Percentiles rank a stretch among this genome's conserved stretches.
These are phyloP conservation scores for Kappamyces sp. DNA, from an alignment of 192 early-diverging fungal species.

Conservation along the genomic window DNA sequence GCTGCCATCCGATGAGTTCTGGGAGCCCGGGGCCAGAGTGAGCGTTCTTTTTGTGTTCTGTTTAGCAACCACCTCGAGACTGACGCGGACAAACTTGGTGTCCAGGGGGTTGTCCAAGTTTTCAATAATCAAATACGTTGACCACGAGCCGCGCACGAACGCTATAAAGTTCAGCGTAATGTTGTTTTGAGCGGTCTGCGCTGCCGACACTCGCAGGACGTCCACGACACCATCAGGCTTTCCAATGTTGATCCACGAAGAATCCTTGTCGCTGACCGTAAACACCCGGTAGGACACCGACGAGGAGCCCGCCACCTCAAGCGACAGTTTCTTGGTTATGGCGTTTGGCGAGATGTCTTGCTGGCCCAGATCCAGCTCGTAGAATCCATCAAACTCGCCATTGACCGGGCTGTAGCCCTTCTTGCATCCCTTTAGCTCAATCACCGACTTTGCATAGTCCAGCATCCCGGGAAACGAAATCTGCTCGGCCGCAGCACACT, in stretches of 20 bases:
- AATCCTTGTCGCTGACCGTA: conserved; percentile 49
- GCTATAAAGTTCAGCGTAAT: conserved; percentile 61
- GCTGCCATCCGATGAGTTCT: conserved; percentile 2
- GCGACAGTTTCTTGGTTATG: conserved; percentile 54
- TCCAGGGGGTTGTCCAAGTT: conserved; percentile 69
- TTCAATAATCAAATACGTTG: conserved; percentile 66
- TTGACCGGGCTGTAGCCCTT: conserved; percentile 36
- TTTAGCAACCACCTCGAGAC: conserved; percentile 64
- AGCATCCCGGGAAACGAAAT: no score
- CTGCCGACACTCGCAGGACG: conserved; percentile 12
- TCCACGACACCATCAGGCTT: conserved; percentile 69
- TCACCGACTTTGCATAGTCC: conserved; percentile 9
- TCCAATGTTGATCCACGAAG: conserved; percentile 60
- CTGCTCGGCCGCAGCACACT: no score
- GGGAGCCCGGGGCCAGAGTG: background rate
- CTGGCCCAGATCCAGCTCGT: conserved; percentile 73
- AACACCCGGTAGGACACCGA: conserved; percentile 57
- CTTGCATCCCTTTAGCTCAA: conserved; percentile 66
- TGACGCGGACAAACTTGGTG: conserved; percentile 64
- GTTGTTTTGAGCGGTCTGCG: conserved; percentile 30
- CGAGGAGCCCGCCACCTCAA: conserved; percentile 53
- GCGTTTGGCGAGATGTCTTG: conserved; percentile 56
- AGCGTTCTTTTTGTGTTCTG: conserved; percentile 34
- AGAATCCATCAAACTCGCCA: conserved; percentile 55
- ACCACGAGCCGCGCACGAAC: conserved; percentile 54